Percentiles rank a stretch among this genome's conserved stretches.
These are phyloP conservation scores for Gymnopus androsaceus DNA, from an alignment of 1,284 basidiomycete genomes.

Conservation along the genomic window DNA sequence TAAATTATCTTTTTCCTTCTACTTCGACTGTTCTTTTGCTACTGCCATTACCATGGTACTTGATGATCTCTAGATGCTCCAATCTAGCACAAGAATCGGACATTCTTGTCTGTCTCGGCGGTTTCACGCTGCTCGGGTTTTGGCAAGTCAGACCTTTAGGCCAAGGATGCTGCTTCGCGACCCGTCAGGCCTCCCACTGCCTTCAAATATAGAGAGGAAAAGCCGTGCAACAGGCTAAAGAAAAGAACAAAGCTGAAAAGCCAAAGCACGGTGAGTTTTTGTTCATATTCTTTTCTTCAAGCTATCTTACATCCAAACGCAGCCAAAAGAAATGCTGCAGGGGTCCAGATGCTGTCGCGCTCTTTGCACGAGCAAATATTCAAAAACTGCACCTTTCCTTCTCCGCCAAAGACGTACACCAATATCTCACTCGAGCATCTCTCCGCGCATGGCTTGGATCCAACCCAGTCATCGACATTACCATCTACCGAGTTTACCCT, in stretches of 20 bases:
- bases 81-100: constrained; percentile 7
- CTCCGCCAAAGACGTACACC: constrained; percentile 63
- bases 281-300: neutral
- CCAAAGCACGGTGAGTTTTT: constrained; percentile 10
- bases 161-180: constrained; percentile 7
- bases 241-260: constrained; percentile 3
- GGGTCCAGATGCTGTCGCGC: constrained; percentile 89
- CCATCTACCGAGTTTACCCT: constrained; percentile 81
- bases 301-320: neutral
- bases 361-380: constrained; percentile 85
- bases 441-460: constrained; percentile 76
- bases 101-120: constrained; percentile 21
- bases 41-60: neutral
- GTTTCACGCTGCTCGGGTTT: constrained; percentile 18
- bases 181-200: constrained; percentile 3
- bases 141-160: constrained; percentile 14
- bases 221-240: neutral
- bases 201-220: constrained; percentile 19
- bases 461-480: constrained; percentile 78
- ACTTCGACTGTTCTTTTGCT: neutral
- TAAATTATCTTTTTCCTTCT: neutral
- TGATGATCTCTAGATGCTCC: constrained; percentile 19
- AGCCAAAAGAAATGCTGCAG: constrained; percentile 83
- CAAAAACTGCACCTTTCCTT: constrained; percentile 65
- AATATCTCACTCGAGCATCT: constrained; percentile 84